A percentile compares a stretch with the other conserved stretches of the same genome.
Conservation (phyloP, 1,284 basidiomycete genomes). For the Somion occarium region DNA sequence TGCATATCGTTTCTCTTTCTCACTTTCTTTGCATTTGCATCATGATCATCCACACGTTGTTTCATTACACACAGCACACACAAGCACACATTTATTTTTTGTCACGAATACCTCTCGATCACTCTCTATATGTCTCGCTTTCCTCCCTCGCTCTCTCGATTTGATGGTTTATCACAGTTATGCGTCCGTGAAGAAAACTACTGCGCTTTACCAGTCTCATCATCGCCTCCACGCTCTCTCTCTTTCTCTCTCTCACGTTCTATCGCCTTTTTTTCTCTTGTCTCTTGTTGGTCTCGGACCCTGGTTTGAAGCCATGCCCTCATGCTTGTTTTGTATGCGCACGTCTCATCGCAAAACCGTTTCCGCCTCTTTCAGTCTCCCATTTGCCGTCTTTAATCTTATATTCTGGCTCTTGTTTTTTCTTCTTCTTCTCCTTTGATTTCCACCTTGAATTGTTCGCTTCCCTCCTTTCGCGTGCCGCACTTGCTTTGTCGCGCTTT, state of each 20-base stretch:
- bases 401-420: conserved; percentile 7
- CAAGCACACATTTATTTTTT: background rate
- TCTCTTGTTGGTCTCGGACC: background rate
- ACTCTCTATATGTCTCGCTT: conserved; percentile 9
- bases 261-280: background rate
- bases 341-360: conserved; percentile 11
- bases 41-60: conserved; percentile 6
- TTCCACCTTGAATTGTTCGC: conserved; percentile 7
- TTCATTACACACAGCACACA: conserved; percentile 7
- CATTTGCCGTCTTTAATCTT: conserved; percentile 6
- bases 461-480: conserved; percentile 9
- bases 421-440: conserved; percentile 7
- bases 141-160: conserved; percentile 12
- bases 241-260: conserved; percentile 8
- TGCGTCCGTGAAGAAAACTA: conserved; percentile 7
- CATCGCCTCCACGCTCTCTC: conserved; percentile 11
- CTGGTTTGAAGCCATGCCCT: conserved; percentile 11
- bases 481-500: conserved; percentile 2
- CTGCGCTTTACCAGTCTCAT: conserved; percentile 13
- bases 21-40: conserved; percentile 1
- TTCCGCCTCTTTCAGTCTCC: conserved; percentile 9
- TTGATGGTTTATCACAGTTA: conserved; percentile 12
- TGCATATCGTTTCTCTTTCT: conserved; percentile 6
- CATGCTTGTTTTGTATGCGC: conserved; percentile 16
- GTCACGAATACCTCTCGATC: conserved; percentile 8